A percentile compares a stretch with the other conserved stretches of the same genome.
phyloP scores from a whole-genome alignment of 2,329 filamentous ascomycete species.

The Exophiala dermatitidis region DNA sequence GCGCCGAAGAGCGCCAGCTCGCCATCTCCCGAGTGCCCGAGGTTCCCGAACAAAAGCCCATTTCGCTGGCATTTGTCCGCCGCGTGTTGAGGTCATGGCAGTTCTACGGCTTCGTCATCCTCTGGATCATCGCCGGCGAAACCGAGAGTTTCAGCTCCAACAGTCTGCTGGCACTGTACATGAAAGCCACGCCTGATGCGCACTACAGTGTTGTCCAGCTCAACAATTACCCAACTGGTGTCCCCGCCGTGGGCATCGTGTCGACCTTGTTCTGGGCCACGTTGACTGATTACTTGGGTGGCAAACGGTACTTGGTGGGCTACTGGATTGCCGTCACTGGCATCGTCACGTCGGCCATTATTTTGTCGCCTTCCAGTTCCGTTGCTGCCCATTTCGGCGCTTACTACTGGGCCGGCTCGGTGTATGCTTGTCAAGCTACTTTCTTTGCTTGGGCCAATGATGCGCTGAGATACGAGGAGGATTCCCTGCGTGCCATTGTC shows the following conservation, averaged over 20 bases:
- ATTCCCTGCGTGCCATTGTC: slow-evolving; percentile 19
- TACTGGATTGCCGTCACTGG: slow-evolving; percentile 19
- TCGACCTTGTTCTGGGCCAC: slow-evolving; percentile 20
- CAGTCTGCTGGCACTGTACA: slow-evolving; percentile 17
- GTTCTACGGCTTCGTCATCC: slow-evolving; percentile 34
- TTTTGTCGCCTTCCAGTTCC: slow-evolving; percentile 10
- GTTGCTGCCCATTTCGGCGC: slow-evolving; percentile 35
- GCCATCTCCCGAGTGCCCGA: slow-evolving; percentile 31
- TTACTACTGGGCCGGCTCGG: slow-evolving; percentile 20
- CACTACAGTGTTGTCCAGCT: slow-evolving; percentile 17
- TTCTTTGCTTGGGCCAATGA: slow-evolving; percentile 25
- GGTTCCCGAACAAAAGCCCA: slow-evolving; percentile 16
- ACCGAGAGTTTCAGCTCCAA: slow-evolving; percentile 54
- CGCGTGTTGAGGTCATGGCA: slow-evolving; percentile 33
- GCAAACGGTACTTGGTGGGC: slow-evolving; percentile 20
- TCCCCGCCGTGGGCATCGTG: slow-evolving; percentile 19
- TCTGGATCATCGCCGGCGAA: slow-evolving; percentile 59
- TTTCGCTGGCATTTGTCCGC: slow-evolving; percentile 28
- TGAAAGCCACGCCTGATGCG: slow-evolving; percentile 7
- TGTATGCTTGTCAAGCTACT: slow-evolving; percentile 20
- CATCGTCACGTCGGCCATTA: slow-evolving; percentile 19
- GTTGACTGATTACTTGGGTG: slow-evolving; percentile 29
- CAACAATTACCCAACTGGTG: slow-evolving; percentile 22
- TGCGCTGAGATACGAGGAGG: slow-evolving; percentile 35
- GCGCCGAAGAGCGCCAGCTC: slow-evolving; percentile 29